Evolutionary conservation across 2,329 filamentous ascomycete species (phyloP).

Genomic region (Colletotrichum tropicale): DNA sequence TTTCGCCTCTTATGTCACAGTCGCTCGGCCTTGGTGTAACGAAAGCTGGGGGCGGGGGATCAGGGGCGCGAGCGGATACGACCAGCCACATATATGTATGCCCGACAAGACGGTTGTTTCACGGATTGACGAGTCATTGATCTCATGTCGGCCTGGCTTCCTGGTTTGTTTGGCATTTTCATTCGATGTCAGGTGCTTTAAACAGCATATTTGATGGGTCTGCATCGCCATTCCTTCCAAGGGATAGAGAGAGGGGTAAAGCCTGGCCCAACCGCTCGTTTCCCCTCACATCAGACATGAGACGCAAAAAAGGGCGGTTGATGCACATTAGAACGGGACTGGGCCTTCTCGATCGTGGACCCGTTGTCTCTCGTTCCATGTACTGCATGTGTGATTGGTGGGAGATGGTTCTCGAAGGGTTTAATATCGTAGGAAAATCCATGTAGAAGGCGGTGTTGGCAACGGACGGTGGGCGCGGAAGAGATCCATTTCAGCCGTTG

Average conservation of each 20-base stretch:
- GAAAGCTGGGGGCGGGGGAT: slow-evolving; percentile 38
- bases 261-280: background rate
- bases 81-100: slow-evolving; percentile 75
- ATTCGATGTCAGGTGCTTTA: slow-evolving; percentile 9
- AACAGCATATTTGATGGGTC: background rate
- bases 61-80: slow-evolving; percentile 65
- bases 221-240: background rate
- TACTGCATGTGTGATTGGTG: background rate
- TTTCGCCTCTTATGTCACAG: background rate
- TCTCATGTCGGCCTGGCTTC: background rate
- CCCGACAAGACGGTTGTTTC: slow-evolving; percentile 68
- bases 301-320: background rate
- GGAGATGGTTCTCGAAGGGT: background rate
- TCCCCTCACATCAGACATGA: background rate
- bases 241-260: background rate
- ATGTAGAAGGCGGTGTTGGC: background rate
- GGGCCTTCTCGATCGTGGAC: background rate
- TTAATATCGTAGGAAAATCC: background rate
- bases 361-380: background rate
- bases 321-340: background rate
- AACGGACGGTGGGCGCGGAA: background rate
- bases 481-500: background rate
- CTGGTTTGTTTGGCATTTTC: background rate
- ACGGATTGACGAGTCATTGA: slow-evolving; percentile 8
- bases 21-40: background rate